These are phyloP conservation scores for Monosporascus sp. DNA, from an alignment of 2,329 filamentous ascomycete genomes.

Conservation along the genomic window DNA sequence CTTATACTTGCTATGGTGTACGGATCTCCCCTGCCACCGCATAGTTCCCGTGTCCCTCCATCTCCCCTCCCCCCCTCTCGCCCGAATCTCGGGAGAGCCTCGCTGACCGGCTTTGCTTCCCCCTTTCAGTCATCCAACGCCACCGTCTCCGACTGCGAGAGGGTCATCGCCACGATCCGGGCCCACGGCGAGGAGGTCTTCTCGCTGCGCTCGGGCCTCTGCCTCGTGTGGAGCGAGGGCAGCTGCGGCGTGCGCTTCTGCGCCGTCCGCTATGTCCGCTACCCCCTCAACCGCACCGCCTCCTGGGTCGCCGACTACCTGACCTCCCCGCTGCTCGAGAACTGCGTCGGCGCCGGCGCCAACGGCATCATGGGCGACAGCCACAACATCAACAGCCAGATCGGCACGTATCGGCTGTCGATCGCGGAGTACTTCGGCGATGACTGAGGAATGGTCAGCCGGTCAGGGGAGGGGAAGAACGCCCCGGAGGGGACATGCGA, in stretches of 20 bases:
- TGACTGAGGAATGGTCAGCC: background rate
- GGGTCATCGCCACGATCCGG: conserved; percentile 16
- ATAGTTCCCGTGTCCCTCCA: background rate
- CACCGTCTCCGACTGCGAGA: conserved; percentile 18
- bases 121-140: conserved; percentile 13
- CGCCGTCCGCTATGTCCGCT: conserved; percentile 19
- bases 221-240: conserved; percentile 20
- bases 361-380: conserved; percentile 22
- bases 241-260: conserved; percentile 23
- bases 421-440: conserved; percentile 9
- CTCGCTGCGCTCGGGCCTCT: conserved; percentile 18
- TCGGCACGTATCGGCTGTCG: conserved; percentile 22
- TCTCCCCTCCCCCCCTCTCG: too few relatives aligned
- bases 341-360: conserved; percentile 16
- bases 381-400: conserved; percentile 21
- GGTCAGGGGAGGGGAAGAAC: too few relatives aligned
- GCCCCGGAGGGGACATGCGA: too few relatives aligned
- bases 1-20: conserved; percentile 25
- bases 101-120: conserved; percentile 1
- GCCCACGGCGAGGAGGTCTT: conserved; percentile 13
- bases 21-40: background rate
- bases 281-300: conserved; percentile 20
- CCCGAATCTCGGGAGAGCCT: background rate
- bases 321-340: conserved; percentile 15
- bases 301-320: conserved; percentile 21